phyloP scores from a whole-genome alignment of 352 stramenopile species.

The Pythium rhizo-oryzae region DNA sequence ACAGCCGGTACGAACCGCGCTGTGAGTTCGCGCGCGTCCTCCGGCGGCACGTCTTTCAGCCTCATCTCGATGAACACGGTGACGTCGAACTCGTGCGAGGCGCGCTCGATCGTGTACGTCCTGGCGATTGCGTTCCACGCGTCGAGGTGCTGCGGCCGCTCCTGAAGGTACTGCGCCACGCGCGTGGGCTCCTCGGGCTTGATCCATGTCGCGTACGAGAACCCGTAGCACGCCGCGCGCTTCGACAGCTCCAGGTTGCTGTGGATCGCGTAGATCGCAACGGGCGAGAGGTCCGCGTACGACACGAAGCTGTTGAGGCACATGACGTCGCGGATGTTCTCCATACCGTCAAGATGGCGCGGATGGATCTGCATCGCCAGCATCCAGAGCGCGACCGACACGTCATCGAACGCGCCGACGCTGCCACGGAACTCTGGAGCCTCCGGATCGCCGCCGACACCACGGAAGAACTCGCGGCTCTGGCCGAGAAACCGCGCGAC shows the following conservation, averaged over 20 bases:
- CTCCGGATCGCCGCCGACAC: slow-evolving; percentile 7
- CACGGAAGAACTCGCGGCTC: slow-evolving; percentile 22
- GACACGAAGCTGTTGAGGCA: slow-evolving; percentile 46
- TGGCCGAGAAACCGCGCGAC: slow-evolving; percentile 33
- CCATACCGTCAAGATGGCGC: slow-evolving; percentile 40
- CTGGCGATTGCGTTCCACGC: neutral
- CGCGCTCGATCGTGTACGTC: neutral
- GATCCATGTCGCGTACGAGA: slow-evolving; percentile 43
- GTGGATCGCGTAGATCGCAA: slow-evolving; percentile 54
- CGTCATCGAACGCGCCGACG: slow-evolving; percentile 52
- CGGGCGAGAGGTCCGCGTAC: slow-evolving; percentile 46
- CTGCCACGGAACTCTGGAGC: neutral
- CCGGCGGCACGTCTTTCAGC: neutral
- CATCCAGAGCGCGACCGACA: slow-evolving; percentile 61
- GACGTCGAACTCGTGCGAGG: neutral
- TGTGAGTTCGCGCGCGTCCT: neutral
- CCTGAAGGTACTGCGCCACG: neutral
- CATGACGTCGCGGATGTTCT: slow-evolving; percentile 37
- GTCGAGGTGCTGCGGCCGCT: neutral
- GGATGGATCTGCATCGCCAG: slow-evolving; percentile 48
- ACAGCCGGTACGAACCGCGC: neutral
- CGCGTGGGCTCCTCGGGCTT: slow-evolving; percentile 10
- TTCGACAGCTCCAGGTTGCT: slow-evolving; percentile 30
- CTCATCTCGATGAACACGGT: neutral
- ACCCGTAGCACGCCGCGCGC: slow-evolving; percentile 43